Percentiles rank a stretch among this genome's conserved stretches.
phyloP scores from a whole-genome alignment of 108 stramenopile genomes.

The Skeletonema potamos region DNA sequence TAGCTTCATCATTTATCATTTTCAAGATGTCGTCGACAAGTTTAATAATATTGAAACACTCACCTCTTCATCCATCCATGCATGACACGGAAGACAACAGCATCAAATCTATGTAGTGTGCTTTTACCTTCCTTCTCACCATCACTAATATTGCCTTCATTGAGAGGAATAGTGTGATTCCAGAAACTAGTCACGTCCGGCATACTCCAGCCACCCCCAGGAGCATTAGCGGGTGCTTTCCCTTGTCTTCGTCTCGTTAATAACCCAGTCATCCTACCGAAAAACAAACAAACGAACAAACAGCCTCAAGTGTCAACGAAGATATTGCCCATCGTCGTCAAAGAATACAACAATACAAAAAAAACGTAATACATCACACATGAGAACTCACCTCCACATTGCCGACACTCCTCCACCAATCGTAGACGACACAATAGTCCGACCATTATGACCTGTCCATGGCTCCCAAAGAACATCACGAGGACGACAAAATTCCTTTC shows the following conservation, averaged over 20 bases:
- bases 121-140: background rate
- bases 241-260: slow-evolving; percentile 7
- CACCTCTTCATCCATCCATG: slow-evolving; percentile 49
- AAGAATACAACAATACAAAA: no score
- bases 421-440: slow-evolving; percentile 15
- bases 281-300: background rate
- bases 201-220: slow-evolving; percentile 45
- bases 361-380: background rate
- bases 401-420: slow-evolving; percentile 35
- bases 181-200: slow-evolving; percentile 3
- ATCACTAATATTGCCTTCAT: background rate
- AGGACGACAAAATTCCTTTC: background rate
- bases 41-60: background rate
- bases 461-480: slow-evolving; percentile 19
- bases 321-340: background rate
- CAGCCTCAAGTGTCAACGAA: background rate
- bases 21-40: no score
- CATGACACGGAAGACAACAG: slow-evolving; percentile 36
- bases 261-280: slow-evolving; percentile 29
- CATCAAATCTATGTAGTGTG: slow-evolving; percentile 29
- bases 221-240: slow-evolving; percentile 17
- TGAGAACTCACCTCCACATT: slow-evolving; percentile 26
- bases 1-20: no score
- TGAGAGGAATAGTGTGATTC: background rate
- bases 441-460: slow-evolving; percentile 26